These are phyloP conservation scores for Sabuloglossum arenarium DNA, from an alignment of 495 filamentous ascomycete species.

Conservation along the genomic window DNA sequence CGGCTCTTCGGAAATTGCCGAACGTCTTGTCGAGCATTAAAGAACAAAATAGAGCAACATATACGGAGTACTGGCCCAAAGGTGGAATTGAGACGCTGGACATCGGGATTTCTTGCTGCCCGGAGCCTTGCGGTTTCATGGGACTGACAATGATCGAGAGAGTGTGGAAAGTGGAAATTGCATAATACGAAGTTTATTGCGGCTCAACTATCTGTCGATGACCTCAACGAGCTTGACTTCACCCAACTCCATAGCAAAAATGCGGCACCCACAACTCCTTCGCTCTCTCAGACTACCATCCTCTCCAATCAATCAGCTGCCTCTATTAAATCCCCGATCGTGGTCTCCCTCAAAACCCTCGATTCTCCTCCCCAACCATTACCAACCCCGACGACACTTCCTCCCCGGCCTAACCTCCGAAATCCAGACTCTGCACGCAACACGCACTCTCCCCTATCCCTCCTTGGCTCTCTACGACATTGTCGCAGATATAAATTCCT, in stretches of 20 bases:
- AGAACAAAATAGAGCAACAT: no score
- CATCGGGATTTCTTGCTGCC: no score
- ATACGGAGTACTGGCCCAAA: no score
- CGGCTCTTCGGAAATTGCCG: background rate
- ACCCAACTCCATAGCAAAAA: background rate
- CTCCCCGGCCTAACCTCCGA: conserved; percentile 11
- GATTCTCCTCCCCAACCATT: conserved; percentile 19
- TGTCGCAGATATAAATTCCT: conserved; percentile 66
- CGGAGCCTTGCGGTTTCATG: no score
- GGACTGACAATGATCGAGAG: background rate
- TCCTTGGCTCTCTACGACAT: conserved; percentile 49
- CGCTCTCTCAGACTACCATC: background rate
- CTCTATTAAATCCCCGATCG: background rate
- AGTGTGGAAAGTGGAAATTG: background rate
- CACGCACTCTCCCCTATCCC: conserved; percentile 62
- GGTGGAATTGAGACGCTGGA: no score
- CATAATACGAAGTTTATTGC: background rate
- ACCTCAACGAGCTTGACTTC: background rate
- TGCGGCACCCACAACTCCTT: background rate
- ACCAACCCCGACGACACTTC: conserved; percentile 13
- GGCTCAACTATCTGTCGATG: background rate
- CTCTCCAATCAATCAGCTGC: conserved; percentile 6
- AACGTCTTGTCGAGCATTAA: no score
- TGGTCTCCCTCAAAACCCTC: background rate
- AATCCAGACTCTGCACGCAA: conserved; percentile 42